Conservation (phyloP, 179 eudicot species). For the Nepenthes alata region DNA sequence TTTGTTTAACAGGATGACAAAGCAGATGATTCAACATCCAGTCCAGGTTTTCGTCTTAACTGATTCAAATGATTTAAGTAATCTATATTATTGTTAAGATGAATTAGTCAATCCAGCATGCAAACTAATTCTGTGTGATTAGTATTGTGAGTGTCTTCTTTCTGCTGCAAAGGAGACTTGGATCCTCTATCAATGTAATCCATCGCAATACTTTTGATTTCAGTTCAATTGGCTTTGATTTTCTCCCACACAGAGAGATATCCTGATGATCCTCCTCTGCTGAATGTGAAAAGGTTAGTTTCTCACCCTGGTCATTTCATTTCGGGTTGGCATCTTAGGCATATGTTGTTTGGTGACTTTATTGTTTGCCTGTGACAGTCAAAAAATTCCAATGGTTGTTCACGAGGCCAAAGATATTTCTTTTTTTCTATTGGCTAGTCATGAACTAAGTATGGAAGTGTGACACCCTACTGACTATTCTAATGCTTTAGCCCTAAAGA, state of each 20-base stretch:
- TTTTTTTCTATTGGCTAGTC: no score
- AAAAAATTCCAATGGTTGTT: no score
- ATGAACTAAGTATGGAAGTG: no score
- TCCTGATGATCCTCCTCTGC: slow-evolving; percentile 93
- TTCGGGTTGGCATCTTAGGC: no score
- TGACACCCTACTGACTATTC: no score
- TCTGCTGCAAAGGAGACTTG: slow-evolving; percentile 2
- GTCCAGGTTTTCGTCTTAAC: slow-evolving; percentile 40
- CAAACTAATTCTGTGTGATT: neutral
- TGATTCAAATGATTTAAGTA: neutral
- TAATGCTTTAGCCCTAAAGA: no score
- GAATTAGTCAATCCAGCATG: neutral
- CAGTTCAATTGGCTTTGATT: slow-evolving; percentile 83
- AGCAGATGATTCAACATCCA: slow-evolving; percentile 31
- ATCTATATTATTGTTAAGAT: neutral
- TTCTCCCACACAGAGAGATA: slow-evolving; percentile 88
- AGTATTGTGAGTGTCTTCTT: slow-evolving; percentile 7
- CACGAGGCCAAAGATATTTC: no score
- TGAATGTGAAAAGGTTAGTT: slow-evolving; percentile 69
- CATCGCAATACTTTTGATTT: slow-evolving; percentile 10
- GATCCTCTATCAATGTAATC: neutral
- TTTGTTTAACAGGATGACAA: slow-evolving; percentile 58
- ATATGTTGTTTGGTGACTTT: no score
- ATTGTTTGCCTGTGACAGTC: no score
- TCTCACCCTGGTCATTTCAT: no score